phyloP scores from a whole-genome alignment of 2,329 filamentous ascomycete genomes.

The Didymella segeticola region DNA sequence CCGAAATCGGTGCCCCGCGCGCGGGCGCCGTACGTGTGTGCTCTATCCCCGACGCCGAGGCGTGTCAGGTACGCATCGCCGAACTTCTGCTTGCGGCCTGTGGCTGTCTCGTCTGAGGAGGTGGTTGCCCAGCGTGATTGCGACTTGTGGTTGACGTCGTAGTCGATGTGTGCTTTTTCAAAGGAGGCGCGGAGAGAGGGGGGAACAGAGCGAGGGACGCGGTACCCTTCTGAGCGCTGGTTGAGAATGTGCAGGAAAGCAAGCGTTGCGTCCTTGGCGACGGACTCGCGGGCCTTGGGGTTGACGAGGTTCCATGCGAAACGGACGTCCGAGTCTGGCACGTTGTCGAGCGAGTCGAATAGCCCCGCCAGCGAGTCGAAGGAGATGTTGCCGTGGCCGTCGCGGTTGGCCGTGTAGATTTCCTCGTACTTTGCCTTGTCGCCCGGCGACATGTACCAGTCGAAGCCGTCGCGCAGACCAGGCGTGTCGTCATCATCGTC shows the following conservation, averaged over 20 bases:
- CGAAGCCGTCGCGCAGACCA: slow-evolving; percentile 93
- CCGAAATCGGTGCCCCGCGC: slow-evolving; percentile 90
- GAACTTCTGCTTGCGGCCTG: slow-evolving; percentile 94
- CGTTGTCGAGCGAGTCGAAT: slow-evolving; percentile 73
- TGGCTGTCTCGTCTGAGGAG: slow-evolving; percentile 79
- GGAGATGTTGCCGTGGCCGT: slow-evolving; percentile 77
- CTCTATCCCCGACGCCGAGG: slow-evolving; percentile 77
- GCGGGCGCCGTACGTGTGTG: slow-evolving; percentile 68
- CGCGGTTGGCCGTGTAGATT: slow-evolving; percentile 92
- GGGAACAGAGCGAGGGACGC: slow-evolving; percentile 89
- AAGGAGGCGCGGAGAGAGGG: slow-evolving; percentile 90
- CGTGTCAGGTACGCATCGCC: slow-evolving; percentile 95
- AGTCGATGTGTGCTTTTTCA: slow-evolving; percentile 95
- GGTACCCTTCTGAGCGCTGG: slow-evolving; percentile 91
- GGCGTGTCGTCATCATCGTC: slow-evolving; percentile 79
- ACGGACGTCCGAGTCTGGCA: slow-evolving; percentile 79
- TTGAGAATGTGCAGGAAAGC: slow-evolving; percentile 97
- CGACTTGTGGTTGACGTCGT: slow-evolving; percentile 81
- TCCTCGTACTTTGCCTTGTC: slow-evolving; percentile 96
- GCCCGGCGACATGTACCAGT: slow-evolving; percentile 97
- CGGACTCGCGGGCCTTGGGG: slow-evolving; percentile 78
- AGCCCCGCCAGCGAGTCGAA: slow-evolving; percentile 82
- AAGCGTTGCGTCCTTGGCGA: slow-evolving; percentile 93
- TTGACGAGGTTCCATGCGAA: slow-evolving; percentile 98
- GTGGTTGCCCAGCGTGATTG: slow-evolving; percentile 82